phyloP scores from a whole-genome alignment of 768 basidiomycete species.

The Rhodotorula babjevae region DNA sequence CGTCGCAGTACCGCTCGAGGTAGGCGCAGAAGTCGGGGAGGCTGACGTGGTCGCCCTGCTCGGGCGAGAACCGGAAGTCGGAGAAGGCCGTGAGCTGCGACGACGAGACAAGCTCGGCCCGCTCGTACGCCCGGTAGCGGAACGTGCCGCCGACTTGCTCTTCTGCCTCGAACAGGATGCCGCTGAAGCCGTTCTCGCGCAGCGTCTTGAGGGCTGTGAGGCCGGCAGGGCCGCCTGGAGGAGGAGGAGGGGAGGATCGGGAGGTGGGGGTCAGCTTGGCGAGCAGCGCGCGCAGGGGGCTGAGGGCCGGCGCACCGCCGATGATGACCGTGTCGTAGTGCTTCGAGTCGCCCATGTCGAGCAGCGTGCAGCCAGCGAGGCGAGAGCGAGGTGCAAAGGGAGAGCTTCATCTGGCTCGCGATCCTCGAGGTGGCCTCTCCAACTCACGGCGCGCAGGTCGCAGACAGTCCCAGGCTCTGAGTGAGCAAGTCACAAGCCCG shows the following conservation, averaged over 20 bases:
- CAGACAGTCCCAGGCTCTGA: no score
- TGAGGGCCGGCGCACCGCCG: neutral
- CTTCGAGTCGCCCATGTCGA: neutral
- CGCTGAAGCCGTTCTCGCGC: conserved; percentile 54
- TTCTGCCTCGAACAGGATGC: conserved; percentile 50
- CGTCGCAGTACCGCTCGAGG: conserved; percentile 46
- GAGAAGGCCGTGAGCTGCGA: conserved; percentile 62
- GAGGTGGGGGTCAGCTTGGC: neutral
- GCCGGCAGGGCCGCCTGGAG: conserved; percentile 55
- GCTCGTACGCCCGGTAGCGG: conserved; percentile 47
- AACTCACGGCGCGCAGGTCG: no score
- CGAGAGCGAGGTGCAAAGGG: no score
- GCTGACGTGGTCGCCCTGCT: conserved; percentile 54
- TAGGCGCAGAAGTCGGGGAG: conserved; percentile 57
- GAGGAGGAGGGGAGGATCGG: neutral
- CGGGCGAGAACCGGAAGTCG: conserved; percentile 56
- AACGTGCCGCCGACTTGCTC: conserved; percentile 57
- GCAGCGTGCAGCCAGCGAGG: neutral
- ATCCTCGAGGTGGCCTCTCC: no score
- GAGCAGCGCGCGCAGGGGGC: no score
- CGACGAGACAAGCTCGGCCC: conserved; percentile 53
- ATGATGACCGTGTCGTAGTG: conserved; percentile 3
- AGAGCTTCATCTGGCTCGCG: no score
- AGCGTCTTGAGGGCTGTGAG: conserved; percentile 55
- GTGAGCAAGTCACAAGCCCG: no score